These are phyloP conservation scores for Entomortierella lignicola DNA, from an alignment of 192 early-diverging fungal species.

Conservation along the genomic window DNA sequence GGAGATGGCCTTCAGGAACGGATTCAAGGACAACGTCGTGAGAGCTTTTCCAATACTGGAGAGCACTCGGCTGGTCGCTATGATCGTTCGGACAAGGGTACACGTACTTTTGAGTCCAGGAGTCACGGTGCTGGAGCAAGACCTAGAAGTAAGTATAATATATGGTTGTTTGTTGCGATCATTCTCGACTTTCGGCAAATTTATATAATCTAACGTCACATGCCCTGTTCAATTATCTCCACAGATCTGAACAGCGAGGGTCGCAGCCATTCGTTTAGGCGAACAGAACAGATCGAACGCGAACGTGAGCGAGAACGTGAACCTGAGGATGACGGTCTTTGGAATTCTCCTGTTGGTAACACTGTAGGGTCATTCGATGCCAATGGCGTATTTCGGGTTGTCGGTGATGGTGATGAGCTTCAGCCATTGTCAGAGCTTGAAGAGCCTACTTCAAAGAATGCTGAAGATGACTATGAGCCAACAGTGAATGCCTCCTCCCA, in stretches of 20 bases:
- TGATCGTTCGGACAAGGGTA: constrained; percentile 40
- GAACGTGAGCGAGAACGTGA: constrained; percentile 36
- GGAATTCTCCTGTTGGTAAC: constrained; percentile 67
- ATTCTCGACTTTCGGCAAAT: too few relatives aligned
- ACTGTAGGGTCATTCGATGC: constrained; percentile 74
- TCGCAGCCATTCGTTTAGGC: constrained; percentile 45
- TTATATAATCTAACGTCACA: neutral
- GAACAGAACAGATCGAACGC: constrained; percentile 34
- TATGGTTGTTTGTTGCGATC: neutral
- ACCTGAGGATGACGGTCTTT: constrained; percentile 56
- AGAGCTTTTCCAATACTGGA: constrained; percentile 37
- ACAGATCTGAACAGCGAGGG: constrained; percentile 38
- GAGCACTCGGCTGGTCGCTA: constrained; percentile 31
- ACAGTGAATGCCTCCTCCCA: neutral
- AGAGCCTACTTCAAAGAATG: constrained; percentile 8
- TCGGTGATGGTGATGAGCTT: constrained; percentile 57
- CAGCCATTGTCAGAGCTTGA: constrained; percentile 43
- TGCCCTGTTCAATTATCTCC: constrained; percentile 3
- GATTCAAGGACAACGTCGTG: constrained; percentile 34
- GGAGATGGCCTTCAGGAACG: constrained; percentile 34
- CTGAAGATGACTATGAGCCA: constrained; percentile 3
- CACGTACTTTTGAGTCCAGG: constrained; percentile 34
- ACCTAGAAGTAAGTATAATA: constrained; percentile 28
- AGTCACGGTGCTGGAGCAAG: constrained; percentile 26
- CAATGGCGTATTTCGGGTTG: constrained; percentile 75